A percentile compares a stretch with the other conserved stretches of the same genome.
Conservation (phyloP, 345 rosid genomes). For the Eutrema yunnanense region DNA sequence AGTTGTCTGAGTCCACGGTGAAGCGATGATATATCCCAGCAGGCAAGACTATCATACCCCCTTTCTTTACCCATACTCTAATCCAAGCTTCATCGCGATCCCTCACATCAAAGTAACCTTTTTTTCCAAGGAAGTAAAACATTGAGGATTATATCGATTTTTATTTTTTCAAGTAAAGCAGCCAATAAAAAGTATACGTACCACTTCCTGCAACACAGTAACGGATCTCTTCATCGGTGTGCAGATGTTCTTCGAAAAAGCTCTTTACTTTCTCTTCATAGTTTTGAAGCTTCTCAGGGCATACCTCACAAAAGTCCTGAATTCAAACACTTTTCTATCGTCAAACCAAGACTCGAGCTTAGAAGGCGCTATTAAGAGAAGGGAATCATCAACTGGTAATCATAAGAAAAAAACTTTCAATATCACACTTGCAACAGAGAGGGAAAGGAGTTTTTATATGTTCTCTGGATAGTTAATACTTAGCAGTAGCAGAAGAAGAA, state of each 20-base stretch:
- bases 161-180: neutral
- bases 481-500: neutral
- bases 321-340: neutral
- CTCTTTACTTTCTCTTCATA: slow-evolving; percentile 81
- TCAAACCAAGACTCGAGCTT: neutral
- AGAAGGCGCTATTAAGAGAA: neutral
- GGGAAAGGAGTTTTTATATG: neutral
- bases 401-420: neutral
- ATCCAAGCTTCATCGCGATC: slow-evolving; percentile 68
- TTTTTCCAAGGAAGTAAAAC: slow-evolving; percentile 14
- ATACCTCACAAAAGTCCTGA: slow-evolving; percentile 83
- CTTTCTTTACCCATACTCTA: slow-evolving; percentile 84
- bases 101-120: slow-evolving; percentile 88
- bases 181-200: slow-evolving; percentile 17
- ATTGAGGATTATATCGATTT: neutral
- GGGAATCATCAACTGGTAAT: neutral
- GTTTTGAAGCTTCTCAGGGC: slow-evolving; percentile 82
- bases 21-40: slow-evolving; percentile 89
- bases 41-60: slow-evolving; percentile 81
- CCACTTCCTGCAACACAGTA: slow-evolving; percentile 93
- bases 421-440: neutral
- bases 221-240: slow-evolving; percentile 96
- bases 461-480: neutral
- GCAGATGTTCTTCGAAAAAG: slow-evolving; percentile 91
- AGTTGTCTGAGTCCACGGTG: slow-evolving; percentile 65